Percentiles rank a stretch among this genome's conserved stretches.
Evolutionary conservation across 208 protist species (phyloP).

Genomic region (Acanthamoeba polyphaga): DNA sequence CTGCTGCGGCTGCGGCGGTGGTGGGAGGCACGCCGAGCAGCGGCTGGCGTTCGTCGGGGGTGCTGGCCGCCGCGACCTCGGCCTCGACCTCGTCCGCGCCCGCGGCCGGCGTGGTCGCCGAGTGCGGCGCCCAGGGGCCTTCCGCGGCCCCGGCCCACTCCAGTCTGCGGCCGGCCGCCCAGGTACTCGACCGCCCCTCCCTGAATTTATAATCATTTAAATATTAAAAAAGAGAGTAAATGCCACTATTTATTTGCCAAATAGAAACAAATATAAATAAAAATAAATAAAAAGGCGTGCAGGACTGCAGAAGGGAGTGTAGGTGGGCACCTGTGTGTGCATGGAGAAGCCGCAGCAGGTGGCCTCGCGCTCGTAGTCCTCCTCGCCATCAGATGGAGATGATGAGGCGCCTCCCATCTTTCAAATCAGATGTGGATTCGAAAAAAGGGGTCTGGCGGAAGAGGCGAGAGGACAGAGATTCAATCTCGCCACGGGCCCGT

Average conservation of each 20-base stretch:
- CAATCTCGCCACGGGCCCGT: no score
- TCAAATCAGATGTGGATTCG: no score
- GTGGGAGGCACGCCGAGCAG: not conserved
- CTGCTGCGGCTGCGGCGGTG: not conserved
- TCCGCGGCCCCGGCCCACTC: not conserved
- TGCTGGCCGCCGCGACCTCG: not conserved
- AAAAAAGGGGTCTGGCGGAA: no score
- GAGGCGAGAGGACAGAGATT: no score
- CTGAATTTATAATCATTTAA: not conserved
- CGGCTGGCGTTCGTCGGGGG: not conserved
- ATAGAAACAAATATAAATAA: conserved; percentile 1
- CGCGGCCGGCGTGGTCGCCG: not conserved
- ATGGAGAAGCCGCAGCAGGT: conserved; percentile 8
- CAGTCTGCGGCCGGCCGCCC: not conserved
- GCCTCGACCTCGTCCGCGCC: not conserved
- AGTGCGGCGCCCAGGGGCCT: not conserved
- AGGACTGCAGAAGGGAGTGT: not conserved
- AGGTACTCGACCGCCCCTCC: not conserved
- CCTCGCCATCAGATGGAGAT: not conserved
- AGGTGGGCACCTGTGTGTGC: not conserved
- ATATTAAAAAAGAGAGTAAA: not conserved
- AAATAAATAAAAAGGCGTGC: not conserved
- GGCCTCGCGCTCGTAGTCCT: not conserved
- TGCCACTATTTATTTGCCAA: no score
- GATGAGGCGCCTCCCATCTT: not conserved